Conservation (phyloP, 148 eudicot species). For the Amaranthus hypochondriacus region DNA sequence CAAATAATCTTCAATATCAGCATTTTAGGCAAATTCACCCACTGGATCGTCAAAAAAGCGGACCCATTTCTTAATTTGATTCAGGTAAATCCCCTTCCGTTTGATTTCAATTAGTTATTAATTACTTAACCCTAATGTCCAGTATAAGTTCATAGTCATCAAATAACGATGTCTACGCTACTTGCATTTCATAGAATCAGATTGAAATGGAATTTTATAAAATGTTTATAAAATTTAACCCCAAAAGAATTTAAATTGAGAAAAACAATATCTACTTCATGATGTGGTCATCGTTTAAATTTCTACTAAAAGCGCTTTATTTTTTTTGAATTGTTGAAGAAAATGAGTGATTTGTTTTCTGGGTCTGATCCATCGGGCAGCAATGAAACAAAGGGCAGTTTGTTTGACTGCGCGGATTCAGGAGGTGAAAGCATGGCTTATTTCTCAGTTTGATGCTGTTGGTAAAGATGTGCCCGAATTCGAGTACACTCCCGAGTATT, state of each 20-base stretch:
- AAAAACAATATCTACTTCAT: not conserved
- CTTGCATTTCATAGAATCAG: not conserved
- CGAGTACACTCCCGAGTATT: conserved; percentile 89
- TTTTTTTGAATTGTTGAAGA: conserved; percentile 10
- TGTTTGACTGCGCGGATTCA: conserved; percentile 74
- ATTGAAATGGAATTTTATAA: not conserved
- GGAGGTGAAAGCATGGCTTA: conserved; percentile 90
- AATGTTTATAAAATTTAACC: not conserved
- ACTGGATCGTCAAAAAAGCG: not conserved
- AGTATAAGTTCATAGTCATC: not conserved
- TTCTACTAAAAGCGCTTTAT: not conserved
- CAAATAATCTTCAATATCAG: too few species aligned
- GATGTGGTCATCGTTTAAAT: not conserved
- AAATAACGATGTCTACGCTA: too few species aligned
- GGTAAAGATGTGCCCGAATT: conserved; percentile 93
- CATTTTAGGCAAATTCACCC: not conserved
- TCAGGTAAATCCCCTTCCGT: not conserved
- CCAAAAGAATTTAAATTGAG: not conserved
- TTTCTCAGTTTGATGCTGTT: conserved; percentile 68
- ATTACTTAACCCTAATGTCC: not conserved
- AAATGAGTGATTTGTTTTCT: conserved; percentile 59
- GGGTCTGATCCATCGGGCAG: conserved; percentile 41
- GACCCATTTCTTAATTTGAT: not conserved
- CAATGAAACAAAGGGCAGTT: conserved; percentile 41
- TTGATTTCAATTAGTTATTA: not conserved